Conservation (phyloP, 2,329 filamentous ascomycete species). For the Botrytis elliptica region DNA sequence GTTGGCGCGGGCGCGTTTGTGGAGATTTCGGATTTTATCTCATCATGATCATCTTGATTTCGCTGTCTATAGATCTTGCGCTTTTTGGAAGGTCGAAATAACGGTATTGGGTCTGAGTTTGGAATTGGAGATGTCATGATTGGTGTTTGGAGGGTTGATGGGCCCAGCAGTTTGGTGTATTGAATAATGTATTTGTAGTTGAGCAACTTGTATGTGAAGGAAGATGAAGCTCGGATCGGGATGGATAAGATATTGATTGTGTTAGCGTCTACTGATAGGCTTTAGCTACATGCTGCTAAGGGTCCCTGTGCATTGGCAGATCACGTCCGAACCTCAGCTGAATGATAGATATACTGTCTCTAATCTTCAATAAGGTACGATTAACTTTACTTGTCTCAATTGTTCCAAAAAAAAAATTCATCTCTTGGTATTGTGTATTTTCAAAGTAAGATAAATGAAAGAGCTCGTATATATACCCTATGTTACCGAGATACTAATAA, state of each 20-base stretch:
- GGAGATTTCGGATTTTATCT: slow-evolving; percentile 13
- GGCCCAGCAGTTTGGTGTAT: neutral
- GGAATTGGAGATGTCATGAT: slow-evolving; percentile 21
- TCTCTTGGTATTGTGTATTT: neutral
- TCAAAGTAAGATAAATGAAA: neutral
- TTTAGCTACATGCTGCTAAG: neutral
- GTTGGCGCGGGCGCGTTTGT: slow-evolving; percentile 22
- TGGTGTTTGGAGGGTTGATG: neutral
- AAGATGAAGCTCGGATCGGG: neutral
- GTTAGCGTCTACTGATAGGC: slow-evolving; percentile 5
- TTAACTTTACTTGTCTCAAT: neutral
- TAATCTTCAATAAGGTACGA: neutral
- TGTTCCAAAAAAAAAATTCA: neutral
- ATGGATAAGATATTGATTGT: neutral
- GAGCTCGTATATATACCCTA: neutral
- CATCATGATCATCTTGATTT: slow-evolving; percentile 38
- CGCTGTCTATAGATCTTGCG: slow-evolving; percentile 59
- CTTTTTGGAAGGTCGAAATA: slow-evolving; percentile 58
- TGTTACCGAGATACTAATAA: too few species aligned
- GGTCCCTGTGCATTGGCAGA: neutral
- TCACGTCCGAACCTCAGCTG: neutral
- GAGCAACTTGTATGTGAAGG: neutral
- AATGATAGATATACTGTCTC: neutral
- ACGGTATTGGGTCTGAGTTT: slow-evolving; percentile 12
- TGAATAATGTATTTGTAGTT: neutral